A percentile compares a stretch with the other conserved stretches of the same genome.
phyloP scores from a whole-genome alignment of 306 rosid species.

The Alnus rubra region DNA sequence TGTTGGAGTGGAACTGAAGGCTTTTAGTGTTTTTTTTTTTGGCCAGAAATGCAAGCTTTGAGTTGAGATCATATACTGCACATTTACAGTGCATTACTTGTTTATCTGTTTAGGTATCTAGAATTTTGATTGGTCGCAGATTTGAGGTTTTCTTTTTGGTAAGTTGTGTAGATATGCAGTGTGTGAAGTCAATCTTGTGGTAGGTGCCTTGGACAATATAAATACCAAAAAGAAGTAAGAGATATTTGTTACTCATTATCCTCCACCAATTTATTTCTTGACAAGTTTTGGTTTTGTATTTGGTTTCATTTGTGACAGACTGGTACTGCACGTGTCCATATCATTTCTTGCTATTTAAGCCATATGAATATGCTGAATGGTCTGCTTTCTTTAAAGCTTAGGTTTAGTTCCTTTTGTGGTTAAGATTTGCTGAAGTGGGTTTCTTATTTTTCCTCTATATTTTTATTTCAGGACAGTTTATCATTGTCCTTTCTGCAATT shows the following conservation, averaged over 20 bases:
- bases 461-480: conserved; percentile 52
- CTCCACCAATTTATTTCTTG: neutral
- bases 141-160: neutral
- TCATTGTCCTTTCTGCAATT: conserved; percentile 78
- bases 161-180: neutral
- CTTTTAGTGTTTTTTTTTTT: neutral
- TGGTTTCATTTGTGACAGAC: neutral
- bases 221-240: neutral
- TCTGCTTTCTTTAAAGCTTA: neutral
- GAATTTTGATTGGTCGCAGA: neutral
- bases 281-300: neutral
- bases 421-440: neutral
- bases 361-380: neutral
- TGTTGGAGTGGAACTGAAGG: neutral
- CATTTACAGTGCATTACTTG: neutral
- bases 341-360: neutral
- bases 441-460: neutral
- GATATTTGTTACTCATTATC: neutral
- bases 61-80: neutral
- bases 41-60: neutral
- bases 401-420: conserved; percentile 5
- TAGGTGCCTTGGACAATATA: conserved; percentile 15
- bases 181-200: neutral
- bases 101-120: neutral
- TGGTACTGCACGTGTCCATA: neutral